These are phyloP conservation scores for Rubia yunnanensis DNA, from an alignment of 257 asterid genomes.

Conservation along the genomic window DNA sequence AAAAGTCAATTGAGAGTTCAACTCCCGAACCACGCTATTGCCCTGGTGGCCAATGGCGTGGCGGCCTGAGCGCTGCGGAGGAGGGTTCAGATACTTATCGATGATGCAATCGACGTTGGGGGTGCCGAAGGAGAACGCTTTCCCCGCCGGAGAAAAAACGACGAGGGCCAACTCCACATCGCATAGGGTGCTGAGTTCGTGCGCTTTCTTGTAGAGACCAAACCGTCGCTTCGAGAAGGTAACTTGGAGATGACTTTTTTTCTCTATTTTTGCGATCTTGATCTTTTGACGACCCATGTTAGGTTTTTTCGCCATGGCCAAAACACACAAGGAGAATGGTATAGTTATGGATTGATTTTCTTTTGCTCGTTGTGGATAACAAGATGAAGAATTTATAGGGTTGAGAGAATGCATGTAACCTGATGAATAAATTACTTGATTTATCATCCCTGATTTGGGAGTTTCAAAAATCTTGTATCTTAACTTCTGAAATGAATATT, in stretches of 20 bases:
- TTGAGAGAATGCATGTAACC: not conserved
- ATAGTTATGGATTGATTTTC: not conserved
- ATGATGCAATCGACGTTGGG: not conserved
- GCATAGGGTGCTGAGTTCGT: not conserved
- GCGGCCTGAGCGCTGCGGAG: not conserved
- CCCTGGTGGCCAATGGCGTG: not conserved
- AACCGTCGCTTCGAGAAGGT: not conserved
- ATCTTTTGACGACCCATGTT: not conserved
- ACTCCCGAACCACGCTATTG: not conserved
- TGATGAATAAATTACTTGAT: not conserved
- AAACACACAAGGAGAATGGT: not conserved
- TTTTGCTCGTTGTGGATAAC: not conserved
- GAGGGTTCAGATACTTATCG: not conserved
- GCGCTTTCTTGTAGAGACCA: not conserved
- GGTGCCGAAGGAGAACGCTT: not conserved
- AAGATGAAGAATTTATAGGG: not conserved
- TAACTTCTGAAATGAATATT: not conserved
- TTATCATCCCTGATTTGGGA: slow-evolving; percentile 3
- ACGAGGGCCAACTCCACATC: not conserved
- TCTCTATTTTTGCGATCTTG: not conserved
- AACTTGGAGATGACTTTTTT: not conserved
- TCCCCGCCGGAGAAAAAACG: not conserved
- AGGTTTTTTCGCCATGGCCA: not conserved
- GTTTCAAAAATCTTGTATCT: not conserved
- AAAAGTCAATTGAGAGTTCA: not conserved